Evolutionary conservation across 495 filamentous ascomycete genomes (phyloP).

Genomic region (Tuber melanosporum): DNA sequence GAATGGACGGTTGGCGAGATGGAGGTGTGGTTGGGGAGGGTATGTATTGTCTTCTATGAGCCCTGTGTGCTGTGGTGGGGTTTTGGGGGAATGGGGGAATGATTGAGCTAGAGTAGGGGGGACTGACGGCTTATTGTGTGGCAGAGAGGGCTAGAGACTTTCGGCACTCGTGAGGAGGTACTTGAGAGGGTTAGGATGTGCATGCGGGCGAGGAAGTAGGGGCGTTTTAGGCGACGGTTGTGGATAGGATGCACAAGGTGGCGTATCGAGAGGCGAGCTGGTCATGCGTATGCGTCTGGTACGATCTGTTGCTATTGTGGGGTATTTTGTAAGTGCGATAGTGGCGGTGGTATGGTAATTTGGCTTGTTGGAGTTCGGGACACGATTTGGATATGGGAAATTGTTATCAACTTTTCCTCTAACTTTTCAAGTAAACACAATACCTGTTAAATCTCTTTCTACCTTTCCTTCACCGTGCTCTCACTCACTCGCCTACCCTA

Average conservation of each 20-base stretch:
- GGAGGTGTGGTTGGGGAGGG: slow-evolving; percentile 65
- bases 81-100: background rate
- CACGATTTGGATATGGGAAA: background rate
- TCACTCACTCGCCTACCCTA: background rate
- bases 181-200: slow-evolving; percentile 75
- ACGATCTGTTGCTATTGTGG: background rate
- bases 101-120: background rate
- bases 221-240: background rate
- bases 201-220: slow-evolving; percentile 42
- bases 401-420: background rate
- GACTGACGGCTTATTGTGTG: slow-evolving; percentile 22
- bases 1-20: slow-evolving; percentile 68
- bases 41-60: slow-evolving; percentile 47
- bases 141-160: slow-evolving; percentile 68
- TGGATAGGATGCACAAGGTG: background rate
- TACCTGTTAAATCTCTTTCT: background rate
- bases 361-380: background rate
- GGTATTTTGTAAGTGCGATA: background rate
- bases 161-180: slow-evolving; percentile 66
- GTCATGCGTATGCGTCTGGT: background rate
- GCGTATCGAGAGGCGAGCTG: background rate
- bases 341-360: background rate
- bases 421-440: background rate
- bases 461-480: background rate
- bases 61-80: background rate